Percentiles rank a stretch among this genome's conserved stretches.
Evolutionary conservation across 78 protist genomes (phyloP).

Genomic region (Creolimax fragrantissima): DNA sequence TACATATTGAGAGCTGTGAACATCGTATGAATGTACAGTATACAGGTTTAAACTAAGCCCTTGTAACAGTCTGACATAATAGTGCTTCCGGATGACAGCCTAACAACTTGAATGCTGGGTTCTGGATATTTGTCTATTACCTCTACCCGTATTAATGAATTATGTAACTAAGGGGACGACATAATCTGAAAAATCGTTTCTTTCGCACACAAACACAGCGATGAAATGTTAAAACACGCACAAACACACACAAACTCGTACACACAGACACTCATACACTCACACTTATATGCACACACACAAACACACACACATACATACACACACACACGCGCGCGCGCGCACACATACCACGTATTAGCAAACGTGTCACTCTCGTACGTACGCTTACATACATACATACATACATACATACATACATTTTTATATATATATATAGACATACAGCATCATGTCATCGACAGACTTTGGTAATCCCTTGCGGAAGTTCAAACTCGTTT

Average conservation of each 20-base stretch:
- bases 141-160: neutral
- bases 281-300: neutral
- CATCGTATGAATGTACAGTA: no score
- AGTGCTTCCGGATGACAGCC: no score
- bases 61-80: no score
- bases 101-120: neutral
- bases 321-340: neutral
- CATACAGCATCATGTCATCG: neutral
- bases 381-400: neutral
- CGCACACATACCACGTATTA: neutral
- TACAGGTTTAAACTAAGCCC: no score
- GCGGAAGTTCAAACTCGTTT: conserved; percentile 73
- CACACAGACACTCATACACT: neutral
- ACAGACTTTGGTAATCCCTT: conserved; percentile 15
- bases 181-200: neutral
- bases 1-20: no score
- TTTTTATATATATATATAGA: neutral
- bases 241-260: neutral
- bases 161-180: neutral
- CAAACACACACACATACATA: neutral
- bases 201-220: neutral
- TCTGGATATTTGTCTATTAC: neutral
- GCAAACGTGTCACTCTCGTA: neutral
- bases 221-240: neutral
- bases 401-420: neutral